Evolutionary conservation across 75 land plant genomes (phyloP), one percentile per base, ranked within the genome.

Genomic region (Cunninghamia lanceolata): DNA sequence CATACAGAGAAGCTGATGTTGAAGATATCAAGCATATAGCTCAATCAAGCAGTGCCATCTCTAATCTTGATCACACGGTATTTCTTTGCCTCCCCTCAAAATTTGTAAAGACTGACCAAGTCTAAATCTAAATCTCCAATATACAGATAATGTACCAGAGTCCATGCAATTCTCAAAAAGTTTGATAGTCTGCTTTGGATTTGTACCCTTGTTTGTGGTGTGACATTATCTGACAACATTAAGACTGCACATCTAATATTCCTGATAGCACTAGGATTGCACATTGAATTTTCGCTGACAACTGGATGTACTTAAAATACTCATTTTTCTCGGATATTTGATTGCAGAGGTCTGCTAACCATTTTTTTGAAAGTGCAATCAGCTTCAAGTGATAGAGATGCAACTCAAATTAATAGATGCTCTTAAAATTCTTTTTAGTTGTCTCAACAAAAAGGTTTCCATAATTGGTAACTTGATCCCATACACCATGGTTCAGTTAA

Each of bases 1-100:
- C 99, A 81, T 98, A 98, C 82, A 36, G 83, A 43, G 96, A 96
- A 89, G 97, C 93, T 25, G 92, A 94, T 54, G 85, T 88, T 84
- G 99, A 95, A 85, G 99, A 95, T 86, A 94, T 98, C 80, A 94
- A 94, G 74, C 93, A 92, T 83, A 85, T 95, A 78, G 92, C 94
- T 50, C 88, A 92, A 70, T 92, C 96, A 53, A 96, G 95, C 89
- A 86, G 86, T 77, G 75, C 92, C 84, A 91, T 96, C 83, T 90
- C 93, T 32, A 87, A 95, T 90, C 97, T 98, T 80, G 99, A 98
- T 87, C 94, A 96, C 87, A 86, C 91, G 99, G 99, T 98, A 90
- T 86, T 68, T 85, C 83, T 17, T 38, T 71, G 14, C 21, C 42
- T 56, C 4, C 34, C 78, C 59, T 70, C 42, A 84, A 16, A 17